Base-by-base conservation (phyloP, 2,329 filamentous ascomycete species). In the Rachicladosporium sp. region DNA sequence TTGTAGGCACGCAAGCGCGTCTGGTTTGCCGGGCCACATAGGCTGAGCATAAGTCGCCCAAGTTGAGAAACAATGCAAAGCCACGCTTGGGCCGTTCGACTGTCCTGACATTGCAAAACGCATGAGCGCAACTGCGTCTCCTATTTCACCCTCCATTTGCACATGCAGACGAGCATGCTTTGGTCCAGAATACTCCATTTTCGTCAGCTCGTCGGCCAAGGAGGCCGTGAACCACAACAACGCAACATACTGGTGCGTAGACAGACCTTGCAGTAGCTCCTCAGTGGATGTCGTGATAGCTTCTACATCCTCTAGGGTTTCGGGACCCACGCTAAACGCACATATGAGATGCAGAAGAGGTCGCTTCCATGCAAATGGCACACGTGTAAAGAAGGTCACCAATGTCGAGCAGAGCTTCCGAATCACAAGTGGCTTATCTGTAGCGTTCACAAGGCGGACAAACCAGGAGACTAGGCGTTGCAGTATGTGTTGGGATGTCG, bases 321-420 rank as follows among this genome's bases (percentile, higher is more conserved):
- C 48, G 38, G 49, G 45, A 31, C 50, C 52, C 31, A 50, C 46
- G 29, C 49, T 48, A 38, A 58, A 46, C 2, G 50, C 53, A 3
- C 44, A 40, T 4, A 50, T 50, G 8, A 57, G 40, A 35, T 57
- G 52, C 33, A 50, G 43, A 29, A 86, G 58, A 45, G 78, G 83
- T 37, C 63, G 64, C n/a, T 68, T 65, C 81, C 83, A 89, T 4
- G 73, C 65, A 8, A 69, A 63, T 8, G 81, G 74, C 45, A 82
- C 82, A 43, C 80, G 80, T 27, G 84, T 68, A 52, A 83, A 87
- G 54, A 80, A 86, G 12, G 80, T 80, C 10, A 81, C 79, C 5
- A 89, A 63, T 5, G 82, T 81, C n/a, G 81, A 80, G 47, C 80
- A 82, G 15, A 89, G 68, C 61, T 91, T 91, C 49, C 76, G 76